A percentile compares a stretch with the other conserved stretches of the same genome.
phyloP scores from a whole-genome alignment of 139 green algal genomes.

The Tetraselmis striata region DNA sequence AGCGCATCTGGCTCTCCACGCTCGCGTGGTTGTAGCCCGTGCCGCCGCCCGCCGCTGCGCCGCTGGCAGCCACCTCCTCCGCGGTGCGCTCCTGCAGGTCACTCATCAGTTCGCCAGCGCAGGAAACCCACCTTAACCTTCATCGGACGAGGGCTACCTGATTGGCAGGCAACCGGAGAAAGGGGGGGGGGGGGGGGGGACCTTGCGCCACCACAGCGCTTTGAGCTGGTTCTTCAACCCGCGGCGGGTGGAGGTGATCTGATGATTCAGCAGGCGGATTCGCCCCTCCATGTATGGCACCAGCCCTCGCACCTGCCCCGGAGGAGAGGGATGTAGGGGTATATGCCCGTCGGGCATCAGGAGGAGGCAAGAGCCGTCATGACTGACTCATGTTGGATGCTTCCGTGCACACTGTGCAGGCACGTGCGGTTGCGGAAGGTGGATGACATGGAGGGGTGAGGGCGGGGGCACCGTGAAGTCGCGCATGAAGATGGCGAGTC shows the following conservation, averaged over 20 bases:
- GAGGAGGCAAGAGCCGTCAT: too few species aligned
- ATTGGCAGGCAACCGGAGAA: too few species aligned
- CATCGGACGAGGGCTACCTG: too few species aligned
- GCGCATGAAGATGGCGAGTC: slow-evolving; percentile 27
- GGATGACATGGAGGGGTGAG: too few species aligned
- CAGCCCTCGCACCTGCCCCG: slow-evolving; percentile 20
- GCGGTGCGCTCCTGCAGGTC: too few species aligned
- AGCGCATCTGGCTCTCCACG: slow-evolving; percentile 73
- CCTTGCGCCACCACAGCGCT: slow-evolving; percentile 63
- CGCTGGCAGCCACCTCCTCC: background rate
- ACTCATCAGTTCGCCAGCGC: too few species aligned
- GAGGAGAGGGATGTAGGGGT: background rate
- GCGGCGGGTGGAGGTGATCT: slow-evolving; percentile 56
- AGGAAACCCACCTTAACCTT: too few species aligned
- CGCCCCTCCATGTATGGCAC: slow-evolving; percentile 63
- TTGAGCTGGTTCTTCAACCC: slow-evolving; percentile 86
- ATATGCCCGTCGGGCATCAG: too few species aligned
- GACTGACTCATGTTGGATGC: too few species aligned
- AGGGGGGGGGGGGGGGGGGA: background rate
- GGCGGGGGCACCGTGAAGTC: slow-evolving; percentile 29
- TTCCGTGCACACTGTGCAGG: too few species aligned
- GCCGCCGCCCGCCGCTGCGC: background rate
- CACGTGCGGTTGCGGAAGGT: too few species aligned
- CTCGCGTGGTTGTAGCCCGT: slow-evolving; percentile 20
- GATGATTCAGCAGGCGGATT: slow-evolving; percentile 45